Conservation (phyloP, 768 basidiomycete species). For the Lepiota brunneoincarnata region DNA sequence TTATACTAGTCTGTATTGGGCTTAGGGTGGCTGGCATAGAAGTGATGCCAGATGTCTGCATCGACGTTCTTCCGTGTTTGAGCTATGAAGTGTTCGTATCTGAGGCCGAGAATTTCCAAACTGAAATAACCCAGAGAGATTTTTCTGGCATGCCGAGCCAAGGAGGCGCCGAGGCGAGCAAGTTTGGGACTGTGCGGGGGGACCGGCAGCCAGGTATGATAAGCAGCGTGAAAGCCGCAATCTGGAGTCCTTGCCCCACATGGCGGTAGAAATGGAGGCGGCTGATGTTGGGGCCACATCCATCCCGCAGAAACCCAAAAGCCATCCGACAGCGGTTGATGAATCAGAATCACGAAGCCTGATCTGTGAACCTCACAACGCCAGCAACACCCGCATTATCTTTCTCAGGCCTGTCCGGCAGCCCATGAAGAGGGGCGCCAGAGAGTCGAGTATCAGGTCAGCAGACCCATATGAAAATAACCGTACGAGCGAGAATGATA, state of each 20-base stretch:
- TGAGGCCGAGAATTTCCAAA: background rate
- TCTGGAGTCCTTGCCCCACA: background rate
- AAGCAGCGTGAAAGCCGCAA: background rate
- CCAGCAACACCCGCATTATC: background rate
- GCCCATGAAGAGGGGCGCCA: background rate
- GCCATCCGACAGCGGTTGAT: no score
- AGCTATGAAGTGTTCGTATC: background rate
- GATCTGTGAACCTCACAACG: background rate
- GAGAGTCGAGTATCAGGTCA: background rate
- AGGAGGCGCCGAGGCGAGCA: background rate
- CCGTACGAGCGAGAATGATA: background rate
- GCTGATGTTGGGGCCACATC: no score
- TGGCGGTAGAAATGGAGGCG: background rate
- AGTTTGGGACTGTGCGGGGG: background rate
- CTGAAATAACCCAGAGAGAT: background rate
- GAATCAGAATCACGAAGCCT: no score
- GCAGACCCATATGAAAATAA: background rate
- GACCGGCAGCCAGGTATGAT: background rate
- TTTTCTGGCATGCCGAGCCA: background rate
- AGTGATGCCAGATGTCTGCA: background rate
- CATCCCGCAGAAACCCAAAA: no score
- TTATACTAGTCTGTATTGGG: slow-evolving; percentile 4
- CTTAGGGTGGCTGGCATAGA: slow-evolving; percentile 1
- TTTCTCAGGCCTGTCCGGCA: background rate
- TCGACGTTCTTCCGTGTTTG: background rate